A percentile compares a stretch with the other conserved stretches of the same genome.
These are phyloP conservation scores for Fusarium bactridioides DNA, from an alignment of 2,329 filamentous ascomycete species.

Conservation along the genomic window DNA sequence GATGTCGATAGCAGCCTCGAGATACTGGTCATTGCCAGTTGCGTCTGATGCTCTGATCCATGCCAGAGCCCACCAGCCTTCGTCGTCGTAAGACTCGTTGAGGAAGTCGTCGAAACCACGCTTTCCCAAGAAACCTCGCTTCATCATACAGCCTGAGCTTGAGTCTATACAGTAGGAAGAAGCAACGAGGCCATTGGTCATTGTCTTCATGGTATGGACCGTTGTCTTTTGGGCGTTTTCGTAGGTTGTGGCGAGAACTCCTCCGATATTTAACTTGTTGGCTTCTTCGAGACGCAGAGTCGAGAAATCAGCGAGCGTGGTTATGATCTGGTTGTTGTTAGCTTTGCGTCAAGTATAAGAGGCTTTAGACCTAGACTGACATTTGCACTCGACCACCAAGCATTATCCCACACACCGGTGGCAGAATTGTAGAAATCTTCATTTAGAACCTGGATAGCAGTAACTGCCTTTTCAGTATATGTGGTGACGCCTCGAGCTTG, in stretches of 20 bases:
- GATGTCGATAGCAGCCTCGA: slow-evolving; percentile 60
- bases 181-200: slow-evolving; percentile 48
- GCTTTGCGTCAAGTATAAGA: neutral
- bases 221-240: slow-evolving; percentile 52
- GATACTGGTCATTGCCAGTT: slow-evolving; percentile 59
- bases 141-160: slow-evolving; percentile 42
- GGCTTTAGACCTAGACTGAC: slow-evolving; percentile 28
- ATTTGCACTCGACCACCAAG: slow-evolving; percentile 80
- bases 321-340: slow-evolving; percentile 53
- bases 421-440: slow-evolving; percentile 64
- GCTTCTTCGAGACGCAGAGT: slow-evolving; percentile 45
- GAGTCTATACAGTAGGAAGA: slow-evolving; percentile 49
- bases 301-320: slow-evolving; percentile 65
- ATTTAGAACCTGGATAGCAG: slow-evolving; percentile 58
- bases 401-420: slow-evolving; percentile 69
- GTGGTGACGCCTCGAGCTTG: slow-evolving; percentile 26
- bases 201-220: slow-evolving; percentile 50
- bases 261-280: slow-evolving; percentile 50
- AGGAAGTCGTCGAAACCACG: slow-evolving; percentile 53
- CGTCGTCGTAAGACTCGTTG: slow-evolving; percentile 66
- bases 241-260: slow-evolving; percentile 56
- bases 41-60: slow-evolving; percentile 66
- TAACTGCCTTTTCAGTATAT: slow-evolving; percentile 47
- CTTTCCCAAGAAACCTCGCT: slow-evolving; percentile 46
- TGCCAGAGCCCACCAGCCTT: slow-evolving; percentile 70